Conservation (phyloP, 805 yeast genomes). For the Wickerhamiella siamensis region DNA sequence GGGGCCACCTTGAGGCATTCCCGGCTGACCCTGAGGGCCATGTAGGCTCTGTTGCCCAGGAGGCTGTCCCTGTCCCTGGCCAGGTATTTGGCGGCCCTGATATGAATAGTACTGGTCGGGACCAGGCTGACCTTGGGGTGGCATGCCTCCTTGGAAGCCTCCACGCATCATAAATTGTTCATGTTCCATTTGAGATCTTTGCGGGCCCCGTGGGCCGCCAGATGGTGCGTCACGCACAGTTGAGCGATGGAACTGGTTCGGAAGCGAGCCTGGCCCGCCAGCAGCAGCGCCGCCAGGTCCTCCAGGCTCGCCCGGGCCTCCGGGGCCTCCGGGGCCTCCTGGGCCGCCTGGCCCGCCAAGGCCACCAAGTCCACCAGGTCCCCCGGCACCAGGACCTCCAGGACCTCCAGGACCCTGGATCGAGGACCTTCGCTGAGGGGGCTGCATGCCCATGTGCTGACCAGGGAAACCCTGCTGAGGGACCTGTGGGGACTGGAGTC, state of each 20-base stretch:
- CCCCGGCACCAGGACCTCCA: background rate
- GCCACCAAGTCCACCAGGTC: constrained; percentile 3
- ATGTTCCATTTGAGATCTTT: background rate
- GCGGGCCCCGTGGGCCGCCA: background rate
- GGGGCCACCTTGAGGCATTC: background rate
- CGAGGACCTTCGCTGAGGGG: background rate
- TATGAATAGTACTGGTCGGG: background rate
- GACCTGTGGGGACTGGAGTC: background rate
- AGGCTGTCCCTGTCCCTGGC: background rate
- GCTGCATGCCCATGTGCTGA: background rate
- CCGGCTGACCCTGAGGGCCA: background rate
- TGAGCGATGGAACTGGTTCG: no score
- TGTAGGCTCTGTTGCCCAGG: background rate
- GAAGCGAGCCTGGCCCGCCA: no score
- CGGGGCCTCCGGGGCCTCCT: constrained; percentile 3
- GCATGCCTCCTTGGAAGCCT: background rate
- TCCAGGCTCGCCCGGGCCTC: background rate
- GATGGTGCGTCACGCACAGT: no score
- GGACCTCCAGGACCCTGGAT: constrained; percentile 1
- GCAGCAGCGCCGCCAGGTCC: no score
- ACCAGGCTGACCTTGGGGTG: background rate
- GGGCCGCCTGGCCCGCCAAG: constrained; percentile 6
- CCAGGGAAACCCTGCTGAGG: background rate
- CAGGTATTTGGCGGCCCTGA: background rate
- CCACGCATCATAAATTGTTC: background rate